phyloP scores from a whole-genome alignment of 148 eudicot species.

The Bassia scoparia region DNA sequence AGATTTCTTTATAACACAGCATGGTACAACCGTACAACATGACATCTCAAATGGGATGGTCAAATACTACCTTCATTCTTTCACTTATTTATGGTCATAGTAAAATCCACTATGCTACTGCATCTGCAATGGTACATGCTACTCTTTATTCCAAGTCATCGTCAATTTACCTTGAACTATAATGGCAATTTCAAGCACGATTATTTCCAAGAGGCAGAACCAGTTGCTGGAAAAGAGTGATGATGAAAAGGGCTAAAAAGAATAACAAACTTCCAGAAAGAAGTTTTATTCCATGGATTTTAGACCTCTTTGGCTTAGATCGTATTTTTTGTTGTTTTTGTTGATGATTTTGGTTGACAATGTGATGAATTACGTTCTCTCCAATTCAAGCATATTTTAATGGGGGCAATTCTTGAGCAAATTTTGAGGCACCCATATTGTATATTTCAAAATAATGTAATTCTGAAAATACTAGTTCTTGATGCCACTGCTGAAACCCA shows the following conservation, averaged over 20 bases:
- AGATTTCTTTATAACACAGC: neutral
- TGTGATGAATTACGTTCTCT: neutral
- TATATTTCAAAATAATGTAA: slow-evolving; percentile 6
- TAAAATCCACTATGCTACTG: too few species aligned
- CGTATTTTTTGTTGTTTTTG: neutral
- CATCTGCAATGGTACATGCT: too few species aligned
- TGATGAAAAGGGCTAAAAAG: slow-evolving; percentile 22
- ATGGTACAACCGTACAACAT: neutral
- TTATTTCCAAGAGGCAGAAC: slow-evolving; percentile 48
- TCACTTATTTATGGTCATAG: neutral
- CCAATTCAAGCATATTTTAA: slow-evolving; percentile 1
- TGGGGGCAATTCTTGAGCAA: neutral
- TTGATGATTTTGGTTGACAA: neutral
- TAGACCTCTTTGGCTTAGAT: neutral
- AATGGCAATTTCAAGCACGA: slow-evolving; percentile 50
- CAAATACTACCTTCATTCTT: neutral
- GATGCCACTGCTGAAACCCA: neutral
- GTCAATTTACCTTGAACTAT: neutral
- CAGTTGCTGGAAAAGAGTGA: slow-evolving; percentile 62
- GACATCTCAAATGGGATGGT: neutral
- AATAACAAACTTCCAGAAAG: neutral
- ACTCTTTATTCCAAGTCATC: neutral
- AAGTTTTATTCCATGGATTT: neutral
- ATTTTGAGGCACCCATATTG: neutral
- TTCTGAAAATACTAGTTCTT: slow-evolving; percentile 4